Evolutionary conservation across 1,284 basidiomycete species (phyloP).

Genomic region (Leccinum ponderosum): DNA sequence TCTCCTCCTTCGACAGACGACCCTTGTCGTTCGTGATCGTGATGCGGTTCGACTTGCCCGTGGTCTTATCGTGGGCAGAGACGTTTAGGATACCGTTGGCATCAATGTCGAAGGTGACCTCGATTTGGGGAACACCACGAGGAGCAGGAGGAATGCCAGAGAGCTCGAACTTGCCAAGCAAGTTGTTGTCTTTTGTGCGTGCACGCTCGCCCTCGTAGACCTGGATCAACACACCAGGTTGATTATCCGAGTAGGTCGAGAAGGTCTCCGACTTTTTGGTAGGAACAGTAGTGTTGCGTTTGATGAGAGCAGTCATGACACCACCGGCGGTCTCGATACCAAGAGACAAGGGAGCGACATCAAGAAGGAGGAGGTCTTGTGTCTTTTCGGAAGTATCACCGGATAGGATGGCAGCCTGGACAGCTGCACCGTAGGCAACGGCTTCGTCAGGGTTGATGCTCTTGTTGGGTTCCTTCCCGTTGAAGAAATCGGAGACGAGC

Average conservation of each 20-base stretch:
- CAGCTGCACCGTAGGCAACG: constrained; percentile 98
- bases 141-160: constrained; percentile 97
- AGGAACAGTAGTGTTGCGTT: constrained; percentile 98
- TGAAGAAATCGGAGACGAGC: constrained; percentile 99
- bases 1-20: constrained; percentile 97
- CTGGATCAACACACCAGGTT: constrained; percentile 98
- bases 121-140: constrained; percentile 97
- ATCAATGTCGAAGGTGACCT: constrained; percentile 99
- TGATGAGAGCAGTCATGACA: constrained; percentile 98
- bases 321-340: constrained; percentile 99
- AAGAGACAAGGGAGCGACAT: constrained; percentile 94
- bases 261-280: constrained; percentile 99
- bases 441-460: constrained; percentile 99
- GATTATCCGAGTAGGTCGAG: constrained; percentile 99
- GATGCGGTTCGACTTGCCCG: constrained; percentile 95
- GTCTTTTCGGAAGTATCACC: constrained; percentile 99
- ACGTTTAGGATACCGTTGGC: constrained; percentile 99
- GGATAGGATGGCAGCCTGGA: constrained; percentile 97
- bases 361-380: constrained; percentile 94
- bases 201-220: constrained; percentile 99
- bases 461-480: constrained; percentile 95
- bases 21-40: constrained; percentile 99
- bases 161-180: constrained; percentile 99
- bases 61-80: constrained; percentile 95
- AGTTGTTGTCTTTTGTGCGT: constrained; percentile 98